phyloP scores from a whole-genome alignment of 2,329 filamentous ascomycete genomes.

The Botrytis aclada region DNA sequence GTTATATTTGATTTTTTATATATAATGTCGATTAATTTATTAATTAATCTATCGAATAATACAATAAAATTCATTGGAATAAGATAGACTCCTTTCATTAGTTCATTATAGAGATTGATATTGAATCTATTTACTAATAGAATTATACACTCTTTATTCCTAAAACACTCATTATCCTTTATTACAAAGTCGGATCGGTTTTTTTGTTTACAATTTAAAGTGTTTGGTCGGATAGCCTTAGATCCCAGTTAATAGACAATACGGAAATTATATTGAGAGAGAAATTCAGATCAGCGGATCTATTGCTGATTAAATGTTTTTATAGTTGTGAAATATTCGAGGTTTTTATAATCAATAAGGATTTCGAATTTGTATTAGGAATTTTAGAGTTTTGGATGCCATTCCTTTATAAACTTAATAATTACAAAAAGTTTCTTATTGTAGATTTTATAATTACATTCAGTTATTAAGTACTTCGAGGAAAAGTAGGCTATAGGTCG shows the following conservation, averaged over 20 bases:
- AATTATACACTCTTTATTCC: too few species aligned
- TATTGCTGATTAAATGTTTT: background rate
- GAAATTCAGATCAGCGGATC: background rate
- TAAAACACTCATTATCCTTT: rapidly evolving
- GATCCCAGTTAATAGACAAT: rapidly evolving
- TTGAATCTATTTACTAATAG: too few species aligned
- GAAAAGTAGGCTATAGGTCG: background rate
- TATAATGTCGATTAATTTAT: too few species aligned
- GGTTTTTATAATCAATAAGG: background rate
- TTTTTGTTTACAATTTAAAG: too few species aligned
- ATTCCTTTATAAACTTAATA: background rate
- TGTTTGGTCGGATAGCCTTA: too few species aligned
- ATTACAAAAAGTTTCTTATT: background rate
- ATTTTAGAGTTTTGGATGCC: rapidly evolving
- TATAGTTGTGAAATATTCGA: background rate
- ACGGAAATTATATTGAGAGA: background rate
- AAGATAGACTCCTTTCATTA: too few species aligned
- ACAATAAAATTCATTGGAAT: too few species aligned
- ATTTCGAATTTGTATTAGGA: background rate
- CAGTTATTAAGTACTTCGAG: rapidly evolving
- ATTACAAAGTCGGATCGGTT: too few species aligned
- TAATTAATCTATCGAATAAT: too few species aligned
- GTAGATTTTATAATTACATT: background rate
- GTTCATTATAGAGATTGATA: too few species aligned
- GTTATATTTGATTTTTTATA: too few species aligned